Conservation (phyloP, 208 protist species). For the Trypanosoma platydactyli region DNA sequence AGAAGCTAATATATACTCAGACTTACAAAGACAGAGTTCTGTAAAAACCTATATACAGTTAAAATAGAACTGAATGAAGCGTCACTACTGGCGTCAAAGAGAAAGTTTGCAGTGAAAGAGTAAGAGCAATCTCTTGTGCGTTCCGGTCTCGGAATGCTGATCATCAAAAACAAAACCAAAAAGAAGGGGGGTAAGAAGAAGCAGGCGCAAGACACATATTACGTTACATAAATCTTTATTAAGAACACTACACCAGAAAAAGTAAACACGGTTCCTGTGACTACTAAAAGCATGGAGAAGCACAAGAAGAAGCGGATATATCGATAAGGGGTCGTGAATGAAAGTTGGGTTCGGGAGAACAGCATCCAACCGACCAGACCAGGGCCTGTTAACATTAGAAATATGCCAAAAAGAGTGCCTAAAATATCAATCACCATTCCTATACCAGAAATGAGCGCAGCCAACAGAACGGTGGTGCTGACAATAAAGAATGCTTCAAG, state of each 20-base stretch:
- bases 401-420: slow-evolving; percentile 59
- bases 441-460: slow-evolving; percentile 56
- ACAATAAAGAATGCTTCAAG: slow-evolving; percentile 65
- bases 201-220: not conserved
- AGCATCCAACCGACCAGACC: slow-evolving; percentile 54
- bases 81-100: too few relatives aligned
- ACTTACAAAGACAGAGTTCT: not conserved
- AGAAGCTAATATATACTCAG: not conserved
- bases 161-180: slow-evolving; percentile 3
- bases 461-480: slow-evolving; percentile 39
- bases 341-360: slow-evolving; percentile 36
- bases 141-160: too few relatives aligned
- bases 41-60: not conserved
- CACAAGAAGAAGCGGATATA: slow-evolving; percentile 24
- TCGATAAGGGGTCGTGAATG: slow-evolving; percentile 11
- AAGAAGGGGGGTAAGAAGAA: not conserved
- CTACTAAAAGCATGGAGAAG: slow-evolving; percentile 36
- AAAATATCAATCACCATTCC: slow-evolving; percentile 67
- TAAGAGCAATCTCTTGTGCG: too few relatives aligned
- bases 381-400: slow-evolving; percentile 64
- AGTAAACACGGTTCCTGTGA: slow-evolving; percentile 42
- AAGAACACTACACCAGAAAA: slow-evolving; percentile 34
- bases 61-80: too few relatives aligned
- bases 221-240: slow-evolving; percentile 26
- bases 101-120: too few relatives aligned